Base-by-base conservation (phyloP, 2,329 filamentous ascomycete genomes). In the Volutella citrinella region DNA sequence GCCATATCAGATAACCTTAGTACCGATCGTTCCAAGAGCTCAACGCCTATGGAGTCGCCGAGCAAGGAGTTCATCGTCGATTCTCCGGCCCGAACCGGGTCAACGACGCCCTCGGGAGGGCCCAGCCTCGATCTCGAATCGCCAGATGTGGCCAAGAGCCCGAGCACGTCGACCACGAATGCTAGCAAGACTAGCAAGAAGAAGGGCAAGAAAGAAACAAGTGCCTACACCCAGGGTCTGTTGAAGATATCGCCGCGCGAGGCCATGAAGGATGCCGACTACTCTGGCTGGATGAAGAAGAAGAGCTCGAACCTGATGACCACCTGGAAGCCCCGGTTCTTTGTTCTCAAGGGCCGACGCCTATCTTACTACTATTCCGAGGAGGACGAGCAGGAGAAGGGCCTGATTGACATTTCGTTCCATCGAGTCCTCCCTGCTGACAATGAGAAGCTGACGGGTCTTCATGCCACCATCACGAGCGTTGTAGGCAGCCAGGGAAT, bases 261-360 rank as follows among this genome's bases (percentile, higher is more conserved):
- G 56, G 89, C 91, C 41, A 93, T 95, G 63, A 69, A 80, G 42
- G 81, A 80, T 42, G 91, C 88, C 35, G 91, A 98, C 56, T 97
- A 95, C 60, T 91, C 84, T 53, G 93, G 93, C 2, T 98, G 93
- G 93, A 98, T 98, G 93, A 97, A 93, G 72, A 98, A 98, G 74
- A 90, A 94, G 64, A 95, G 88, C 40, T 91, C 88, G 3, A 93
- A 91, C 54, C 71, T 97, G 20, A 95, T 98, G 83, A 89, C 89
- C 4, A 95, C 90, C 3, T 98, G 93, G 93, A 98, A 97, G 57
- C 86, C 90, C 10, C 82, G 93, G 10, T 74, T 97, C n/a, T 98
- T 98, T 56, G 83, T 98, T 7, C 78, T 98, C 38, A 90, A 89
- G 54, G 93, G 93, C 19, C 82, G 91, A 32, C 82, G 93, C 5